Conservation (phyloP, 768 basidiomycete genomes). For the Sarcodon aspratus region DNA sequence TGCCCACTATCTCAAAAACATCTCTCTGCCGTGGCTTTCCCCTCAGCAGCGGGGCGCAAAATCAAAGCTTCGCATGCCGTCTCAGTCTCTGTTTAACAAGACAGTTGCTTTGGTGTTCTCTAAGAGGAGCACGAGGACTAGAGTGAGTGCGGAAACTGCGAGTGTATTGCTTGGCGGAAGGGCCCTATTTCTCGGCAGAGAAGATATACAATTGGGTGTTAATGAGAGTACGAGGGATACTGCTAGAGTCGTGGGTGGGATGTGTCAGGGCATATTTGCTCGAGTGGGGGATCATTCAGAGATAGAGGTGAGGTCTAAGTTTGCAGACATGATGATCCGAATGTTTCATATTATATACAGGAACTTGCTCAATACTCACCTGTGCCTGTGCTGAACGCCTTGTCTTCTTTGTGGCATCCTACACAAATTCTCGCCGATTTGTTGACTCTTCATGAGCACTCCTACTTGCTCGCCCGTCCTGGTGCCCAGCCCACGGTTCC, state of each 20-base stretch:
- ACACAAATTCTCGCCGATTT: constrained; percentile 93
- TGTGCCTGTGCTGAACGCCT: constrained; percentile 92
- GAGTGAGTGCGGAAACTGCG: constrained; percentile 81
- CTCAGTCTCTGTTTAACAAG: constrained; percentile 71
- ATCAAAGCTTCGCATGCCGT: constrained; percentile 40
- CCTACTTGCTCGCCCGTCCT: constrained; percentile 35
- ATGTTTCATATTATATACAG: constrained; percentile 25
- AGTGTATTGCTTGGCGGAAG: constrained; percentile 72
- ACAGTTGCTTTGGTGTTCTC: constrained; percentile 85
- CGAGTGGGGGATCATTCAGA: constrained; percentile 89
- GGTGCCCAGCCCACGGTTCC: background rate
- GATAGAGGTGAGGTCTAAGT: constrained; percentile 56
- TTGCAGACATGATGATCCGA: background rate
- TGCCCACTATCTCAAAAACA: constrained; percentile 52
- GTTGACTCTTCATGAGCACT: constrained; percentile 76
- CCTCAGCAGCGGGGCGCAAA: constrained; percentile 31
- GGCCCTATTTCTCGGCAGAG: constrained; percentile 78
- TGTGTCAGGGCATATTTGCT: constrained; percentile 96
- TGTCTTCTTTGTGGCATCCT: constrained; percentile 94
- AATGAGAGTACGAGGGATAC: constrained; percentile 85
- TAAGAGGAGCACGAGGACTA: constrained; percentile 89
- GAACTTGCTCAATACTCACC: constrained; percentile 84
- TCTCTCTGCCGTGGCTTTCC: constrained; percentile 54
- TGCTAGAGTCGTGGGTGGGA: constrained; percentile 80
- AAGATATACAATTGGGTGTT: constrained; percentile 93